phyloP scores from a whole-genome alignment of 352 stramenopile species.

The Phytophthora fragariaefolia region DNA sequence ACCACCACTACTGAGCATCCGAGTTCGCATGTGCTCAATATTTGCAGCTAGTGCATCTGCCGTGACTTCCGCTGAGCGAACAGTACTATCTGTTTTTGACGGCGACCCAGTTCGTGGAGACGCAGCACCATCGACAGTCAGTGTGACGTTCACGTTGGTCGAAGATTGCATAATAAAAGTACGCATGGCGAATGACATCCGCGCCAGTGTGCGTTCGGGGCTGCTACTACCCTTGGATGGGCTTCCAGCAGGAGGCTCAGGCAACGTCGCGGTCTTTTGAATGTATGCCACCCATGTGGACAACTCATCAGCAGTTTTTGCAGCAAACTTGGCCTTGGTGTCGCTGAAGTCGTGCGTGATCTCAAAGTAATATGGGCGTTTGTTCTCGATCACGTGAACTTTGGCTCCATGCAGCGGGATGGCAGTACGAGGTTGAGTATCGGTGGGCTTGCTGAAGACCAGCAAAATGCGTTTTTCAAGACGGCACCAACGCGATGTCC shows the following conservation, averaged over 20 bases:
- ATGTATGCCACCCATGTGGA: slow-evolving; percentile 65
- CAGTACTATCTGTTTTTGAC: slow-evolving; percentile 26
- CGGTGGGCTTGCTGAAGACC: slow-evolving; percentile 61
- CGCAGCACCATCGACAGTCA: slow-evolving; percentile 8
- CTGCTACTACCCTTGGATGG: slow-evolving; percentile 49
- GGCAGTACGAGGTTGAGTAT: slow-evolving; percentile 63
- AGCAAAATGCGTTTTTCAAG: slow-evolving; percentile 80
- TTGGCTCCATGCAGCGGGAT: slow-evolving; percentile 72
- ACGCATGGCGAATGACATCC: slow-evolving; percentile 82
- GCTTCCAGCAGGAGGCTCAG: slow-evolving; percentile 52
- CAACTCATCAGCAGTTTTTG: slow-evolving; percentile 68
- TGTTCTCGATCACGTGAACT: slow-evolving; percentile 69
- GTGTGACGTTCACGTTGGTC: slow-evolving; percentile 19
- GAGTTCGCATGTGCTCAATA: slow-evolving; percentile 29
- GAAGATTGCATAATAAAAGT: slow-evolving; percentile 74
- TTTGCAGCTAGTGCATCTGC: slow-evolving; percentile 22
- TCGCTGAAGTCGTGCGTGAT: slow-evolving; percentile 75
- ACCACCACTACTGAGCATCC: slow-evolving; percentile 34
- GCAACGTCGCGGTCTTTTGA: slow-evolving; percentile 50
- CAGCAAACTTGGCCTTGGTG: slow-evolving; percentile 79
- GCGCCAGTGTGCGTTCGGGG: slow-evolving; percentile 52
- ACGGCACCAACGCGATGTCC: slow-evolving; percentile 77
- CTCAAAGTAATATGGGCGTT: slow-evolving; percentile 84
- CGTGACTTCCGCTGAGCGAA: slow-evolving; percentile 23
- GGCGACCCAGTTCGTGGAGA: slow-evolving; percentile 11